Percentiles rank a stretch among this genome's conserved stretches.
These are phyloP conservation scores for Nicotiana knightiana DNA, from an alignment of 257 asterid species.

Conservation along the genomic window DNA sequence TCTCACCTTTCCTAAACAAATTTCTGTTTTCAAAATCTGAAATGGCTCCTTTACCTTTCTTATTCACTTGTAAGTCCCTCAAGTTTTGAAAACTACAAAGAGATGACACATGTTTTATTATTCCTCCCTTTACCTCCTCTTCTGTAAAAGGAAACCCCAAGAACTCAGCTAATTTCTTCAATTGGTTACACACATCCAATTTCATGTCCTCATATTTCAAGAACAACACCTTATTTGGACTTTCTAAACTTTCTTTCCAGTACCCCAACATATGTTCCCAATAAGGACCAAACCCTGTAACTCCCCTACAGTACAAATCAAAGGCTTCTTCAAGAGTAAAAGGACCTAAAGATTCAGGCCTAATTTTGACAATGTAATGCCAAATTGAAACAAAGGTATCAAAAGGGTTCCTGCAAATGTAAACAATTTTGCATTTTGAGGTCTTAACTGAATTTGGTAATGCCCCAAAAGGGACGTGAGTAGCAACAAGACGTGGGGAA, in stretches of 20 bases:
- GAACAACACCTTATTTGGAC: conserved; percentile 35
- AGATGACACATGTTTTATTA: conserved; percentile 24
- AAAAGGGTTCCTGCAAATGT: conserved; percentile 44
- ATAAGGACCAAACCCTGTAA: conserved; percentile 38
- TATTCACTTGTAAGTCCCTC: conserved; percentile 40
- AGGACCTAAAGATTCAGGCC: conserved; percentile 11
- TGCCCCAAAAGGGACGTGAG: conserved; percentile 31
- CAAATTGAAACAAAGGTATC: conserved; percentile 36
- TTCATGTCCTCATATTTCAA: conserved; percentile 50
- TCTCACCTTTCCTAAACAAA: conserved; percentile 45
- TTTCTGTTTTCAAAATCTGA: conserved; percentile 19
- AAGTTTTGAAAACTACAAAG: conserved; percentile 41
- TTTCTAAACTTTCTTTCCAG: conserved; percentile 33
- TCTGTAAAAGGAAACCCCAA: conserved; percentile 36
- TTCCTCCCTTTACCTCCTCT: conserved; percentile 34
- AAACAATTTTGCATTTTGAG: conserved; percentile 27
- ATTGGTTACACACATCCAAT: conserved; percentile 1
- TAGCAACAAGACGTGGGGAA: conserved; percentile 33
- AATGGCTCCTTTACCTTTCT: conserved; percentile 27
- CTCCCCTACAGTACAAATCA: conserved; percentile 33
- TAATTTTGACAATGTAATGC: conserved; percentile 23
- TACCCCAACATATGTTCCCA: conserved; percentile 62
- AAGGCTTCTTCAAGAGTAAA: conserved; percentile 21
- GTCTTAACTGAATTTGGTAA: conserved; percentile 26
- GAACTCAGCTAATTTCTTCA: conserved; percentile 39